phyloP scores from a whole-genome alignment of 305 asterid genomes.

The Rubia tinctorum region DNA sequence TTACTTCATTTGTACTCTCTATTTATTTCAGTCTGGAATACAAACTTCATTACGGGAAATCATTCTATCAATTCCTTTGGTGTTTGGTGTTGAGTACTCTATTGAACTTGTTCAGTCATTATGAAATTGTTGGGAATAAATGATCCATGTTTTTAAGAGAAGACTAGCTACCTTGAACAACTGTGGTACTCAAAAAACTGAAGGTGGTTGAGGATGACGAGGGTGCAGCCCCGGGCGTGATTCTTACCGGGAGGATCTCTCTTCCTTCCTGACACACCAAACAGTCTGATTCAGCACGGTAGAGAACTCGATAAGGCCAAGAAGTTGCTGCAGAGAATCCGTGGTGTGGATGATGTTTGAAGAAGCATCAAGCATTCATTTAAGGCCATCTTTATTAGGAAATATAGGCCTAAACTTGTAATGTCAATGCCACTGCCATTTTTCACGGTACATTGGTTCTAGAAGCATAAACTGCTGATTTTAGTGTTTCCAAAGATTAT shows the following conservation, averaged over 20 bases:
- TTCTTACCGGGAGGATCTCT: slow-evolving; percentile 24
- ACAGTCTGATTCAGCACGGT: slow-evolving; percentile 24
- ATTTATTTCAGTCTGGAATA: too few species aligned
- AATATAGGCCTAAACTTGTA: slow-evolving; percentile 30
- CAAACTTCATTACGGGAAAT: too few species aligned
- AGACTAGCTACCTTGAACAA: slow-evolving; percentile 26
- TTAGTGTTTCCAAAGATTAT: too few species aligned
- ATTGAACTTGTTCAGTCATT: background rate
- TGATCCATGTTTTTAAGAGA: too few species aligned
- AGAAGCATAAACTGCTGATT: too few species aligned
- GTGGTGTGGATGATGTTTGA: too few species aligned
- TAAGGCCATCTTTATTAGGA: slow-evolving; percentile 21
- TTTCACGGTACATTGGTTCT: slow-evolving; percentile 19
- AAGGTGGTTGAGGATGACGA: slow-evolving; percentile 38
- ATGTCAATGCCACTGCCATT: slow-evolving; percentile 32
- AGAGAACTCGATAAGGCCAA: slow-evolving; percentile 22
- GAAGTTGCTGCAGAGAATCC: slow-evolving; percentile 19
- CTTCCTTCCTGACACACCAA: slow-evolving; percentile 37
- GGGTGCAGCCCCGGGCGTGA: slow-evolving; percentile 29
- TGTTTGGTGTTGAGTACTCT: background rate
- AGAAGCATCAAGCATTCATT: slow-evolving; percentile 23
- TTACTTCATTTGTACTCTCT: too few species aligned
- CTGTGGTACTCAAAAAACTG: slow-evolving; percentile 25
- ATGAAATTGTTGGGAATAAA: too few species aligned
- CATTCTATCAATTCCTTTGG: background rate